Percentiles rank a stretch among this genome's conserved stretches.
Evolutionary conservation across 768 basidiomycete genomes (phyloP).

Genomic region (Leccinum longicurvipes): DNA sequence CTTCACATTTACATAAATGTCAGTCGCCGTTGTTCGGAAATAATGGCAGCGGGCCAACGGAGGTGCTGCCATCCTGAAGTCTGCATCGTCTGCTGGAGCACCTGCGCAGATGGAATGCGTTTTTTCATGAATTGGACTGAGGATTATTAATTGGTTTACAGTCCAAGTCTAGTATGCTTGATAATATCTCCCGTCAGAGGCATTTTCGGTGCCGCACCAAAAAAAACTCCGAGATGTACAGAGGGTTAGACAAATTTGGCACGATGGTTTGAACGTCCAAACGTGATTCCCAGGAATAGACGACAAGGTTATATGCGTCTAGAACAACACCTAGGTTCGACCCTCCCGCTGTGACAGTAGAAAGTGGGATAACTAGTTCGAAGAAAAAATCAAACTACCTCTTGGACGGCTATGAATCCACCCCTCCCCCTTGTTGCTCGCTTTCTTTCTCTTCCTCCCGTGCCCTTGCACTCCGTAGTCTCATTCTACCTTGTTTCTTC

Average conservation of each 20-base stretch:
- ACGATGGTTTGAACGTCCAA: too few species aligned
- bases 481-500: slow-evolving; percentile 73
- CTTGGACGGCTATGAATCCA: slow-evolving; percentile 16
- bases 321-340: too few species aligned
- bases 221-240: background rate
- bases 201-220: background rate
- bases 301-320: too few species aligned
- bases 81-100: background rate
- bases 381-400: slow-evolving; percentile 12
- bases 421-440: slow-evolving; percentile 27
- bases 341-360: too few species aligned
- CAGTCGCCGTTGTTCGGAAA: background rate
- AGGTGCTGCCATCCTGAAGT: background rate
- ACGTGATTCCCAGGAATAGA: too few species aligned
- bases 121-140: background rate
- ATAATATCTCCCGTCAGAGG: background rate
- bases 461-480: slow-evolving; percentile 86
- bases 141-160: background rate
- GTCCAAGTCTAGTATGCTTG: too few species aligned
- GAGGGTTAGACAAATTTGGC: background rate
- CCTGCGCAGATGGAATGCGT: background rate
- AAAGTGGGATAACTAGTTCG: background rate
- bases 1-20: background rate
- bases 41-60: background rate
- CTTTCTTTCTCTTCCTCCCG: slow-evolving; percentile 72